A percentile compares a stretch with the other conserved stretches of the same genome.
Conservation (phyloP, 805 yeast species). For the Blastobotrys peoriensis region DNA sequence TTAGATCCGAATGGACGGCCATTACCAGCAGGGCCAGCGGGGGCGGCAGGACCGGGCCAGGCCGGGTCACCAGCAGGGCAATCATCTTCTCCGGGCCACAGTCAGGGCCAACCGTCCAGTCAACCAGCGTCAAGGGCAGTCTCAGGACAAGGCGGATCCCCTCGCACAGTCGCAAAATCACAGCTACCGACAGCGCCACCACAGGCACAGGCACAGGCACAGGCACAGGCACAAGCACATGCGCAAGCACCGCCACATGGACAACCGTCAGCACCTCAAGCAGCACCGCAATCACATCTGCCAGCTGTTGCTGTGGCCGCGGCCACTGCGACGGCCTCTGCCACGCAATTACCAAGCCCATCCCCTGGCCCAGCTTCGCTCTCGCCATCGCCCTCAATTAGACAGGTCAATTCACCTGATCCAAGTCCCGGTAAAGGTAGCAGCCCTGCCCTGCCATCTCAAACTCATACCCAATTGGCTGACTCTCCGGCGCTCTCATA, state of each 20-base stretch:
- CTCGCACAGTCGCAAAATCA: no score
- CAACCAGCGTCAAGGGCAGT: not conserved
- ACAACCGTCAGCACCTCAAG: not conserved
- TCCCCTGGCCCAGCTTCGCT: not conserved
- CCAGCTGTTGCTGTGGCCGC: not conserved
- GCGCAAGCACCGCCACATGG: conserved; percentile 3
- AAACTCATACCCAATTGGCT: no score
- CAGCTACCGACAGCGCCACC: conserved; percentile 9
- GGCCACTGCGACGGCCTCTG: not conserved
- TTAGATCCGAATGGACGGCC: conserved; percentile 37
- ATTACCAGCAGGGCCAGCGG: not conserved
- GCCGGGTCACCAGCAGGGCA: conserved; percentile 8
- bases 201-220: conserved; percentile 5
- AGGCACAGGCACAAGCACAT: conserved; percentile 6
- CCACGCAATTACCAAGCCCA: not conserved
- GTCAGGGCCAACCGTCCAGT: not conserved
- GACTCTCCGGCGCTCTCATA: not conserved
- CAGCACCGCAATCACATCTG: not conserved
- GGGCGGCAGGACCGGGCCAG: conserved; percentile 6
- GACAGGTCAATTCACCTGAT: not conserved
- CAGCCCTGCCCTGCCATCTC: not conserved
- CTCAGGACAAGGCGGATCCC: not conserved
- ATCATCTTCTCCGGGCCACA: conserved; percentile 1
- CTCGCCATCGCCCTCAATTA: not conserved
- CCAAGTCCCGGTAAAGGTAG: not conserved